Percentiles rank a stretch among this genome's conserved stretches.
phyloP scores from a whole-genome alignment of 2,329 filamentous ascomycete species.

The Cladosporium sp. region DNA sequence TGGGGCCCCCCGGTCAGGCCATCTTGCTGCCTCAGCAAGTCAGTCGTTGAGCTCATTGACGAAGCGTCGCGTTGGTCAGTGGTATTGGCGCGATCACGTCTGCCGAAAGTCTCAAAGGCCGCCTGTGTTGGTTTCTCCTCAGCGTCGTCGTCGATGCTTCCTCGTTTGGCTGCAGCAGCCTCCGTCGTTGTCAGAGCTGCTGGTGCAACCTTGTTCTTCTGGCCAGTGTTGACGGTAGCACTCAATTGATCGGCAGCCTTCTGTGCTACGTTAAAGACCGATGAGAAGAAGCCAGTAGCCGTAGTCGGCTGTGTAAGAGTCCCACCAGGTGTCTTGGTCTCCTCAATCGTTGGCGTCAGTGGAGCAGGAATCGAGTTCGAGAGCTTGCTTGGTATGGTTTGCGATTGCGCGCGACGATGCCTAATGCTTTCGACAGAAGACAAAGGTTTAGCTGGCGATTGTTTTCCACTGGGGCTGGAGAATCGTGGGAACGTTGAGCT shows the following conservation, averaged over 20 bases:
- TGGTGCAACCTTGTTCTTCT: slow-evolving; percentile 38
- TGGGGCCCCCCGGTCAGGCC: slow-evolving; percentile 43
- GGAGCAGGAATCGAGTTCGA: slow-evolving; percentile 71
- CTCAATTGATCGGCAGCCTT: slow-evolving; percentile 77
- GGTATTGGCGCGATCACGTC: slow-evolving; percentile 80
- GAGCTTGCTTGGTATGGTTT: slow-evolving; percentile 69
- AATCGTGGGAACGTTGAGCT: slow-evolving; percentile 20
- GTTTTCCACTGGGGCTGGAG: neutral
- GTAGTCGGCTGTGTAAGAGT: slow-evolving; percentile 45
- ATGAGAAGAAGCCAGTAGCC: slow-evolving; percentile 77
- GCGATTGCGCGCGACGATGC: slow-evolving; percentile 30
- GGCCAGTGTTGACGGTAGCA: slow-evolving; percentile 67
- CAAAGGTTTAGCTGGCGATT: slow-evolving; percentile 11
- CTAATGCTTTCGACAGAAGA: slow-evolving; percentile 30
- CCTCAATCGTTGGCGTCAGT: slow-evolving; percentile 73
- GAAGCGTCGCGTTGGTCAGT: slow-evolving; percentile 46
- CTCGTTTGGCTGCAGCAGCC: slow-evolving; percentile 38
- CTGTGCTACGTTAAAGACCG: slow-evolving; percentile 87
- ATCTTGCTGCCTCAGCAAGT: slow-evolving; percentile 51
- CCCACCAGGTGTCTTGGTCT: slow-evolving; percentile 56
- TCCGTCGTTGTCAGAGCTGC: slow-evolving; percentile 14
- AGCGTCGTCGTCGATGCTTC: slow-evolving; percentile 42
- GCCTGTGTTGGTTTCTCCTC: slow-evolving; percentile 53
- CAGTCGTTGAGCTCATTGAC: slow-evolving; percentile 56
- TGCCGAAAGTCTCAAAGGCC: slow-evolving; percentile 83